phyloP scores from a whole-genome alignment of 768 basidiomycete species.

The Termitomyces sp. region DNA sequence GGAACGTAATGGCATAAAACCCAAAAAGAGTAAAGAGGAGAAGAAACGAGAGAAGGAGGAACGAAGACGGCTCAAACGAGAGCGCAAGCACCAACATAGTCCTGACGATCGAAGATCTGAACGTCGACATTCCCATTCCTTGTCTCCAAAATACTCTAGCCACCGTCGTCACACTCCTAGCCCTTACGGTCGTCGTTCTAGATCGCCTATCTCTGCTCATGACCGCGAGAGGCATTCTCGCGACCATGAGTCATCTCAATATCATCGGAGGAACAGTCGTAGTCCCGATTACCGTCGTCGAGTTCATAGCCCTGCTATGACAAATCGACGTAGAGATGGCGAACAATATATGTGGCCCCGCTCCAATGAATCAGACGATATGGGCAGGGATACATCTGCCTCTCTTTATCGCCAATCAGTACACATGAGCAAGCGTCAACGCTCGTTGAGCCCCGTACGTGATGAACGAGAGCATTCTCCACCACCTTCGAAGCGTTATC shows the following conservation, averaged over 20 bases:
- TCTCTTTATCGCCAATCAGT: slow-evolving; percentile 19
- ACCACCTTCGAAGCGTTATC: slow-evolving; percentile 40
- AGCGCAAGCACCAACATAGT: slow-evolving; percentile 25
- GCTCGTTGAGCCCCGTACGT: slow-evolving; percentile 28
- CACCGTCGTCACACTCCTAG: slow-evolving; percentile 42
- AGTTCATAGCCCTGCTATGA: slow-evolving; percentile 24
- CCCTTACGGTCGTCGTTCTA: slow-evolving; percentile 31
- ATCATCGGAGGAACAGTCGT: slow-evolving; percentile 9
- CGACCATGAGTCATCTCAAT: slow-evolving; percentile 21
- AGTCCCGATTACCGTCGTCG: slow-evolving; percentile 29
- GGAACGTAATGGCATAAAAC: slow-evolving; percentile 74
- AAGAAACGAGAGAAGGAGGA: slow-evolving; percentile 45
- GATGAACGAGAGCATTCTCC: slow-evolving; percentile 18
- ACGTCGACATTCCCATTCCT: slow-evolving; percentile 19
- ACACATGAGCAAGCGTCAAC: slow-evolving; percentile 32
- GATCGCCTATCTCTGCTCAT: slow-evolving; percentile 31
- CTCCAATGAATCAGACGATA: slow-evolving; percentile 49
- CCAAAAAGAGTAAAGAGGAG: slow-evolving; percentile 73
- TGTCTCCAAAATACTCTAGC: slow-evolving; percentile 24
- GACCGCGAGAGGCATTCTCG: slow-evolving; percentile 18
- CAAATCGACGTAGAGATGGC: slow-evolving; percentile 16
- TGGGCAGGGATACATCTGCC: slow-evolving; percentile 20
- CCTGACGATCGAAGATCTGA: slow-evolving; percentile 11
- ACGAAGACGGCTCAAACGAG: slow-evolving; percentile 34
- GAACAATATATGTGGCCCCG: slow-evolving; percentile 36